A percentile compares a stretch with the other conserved stretches of the same genome.
Conservation (phyloP, 768 basidiomycete genomes). For the Russula lepida region DNA sequence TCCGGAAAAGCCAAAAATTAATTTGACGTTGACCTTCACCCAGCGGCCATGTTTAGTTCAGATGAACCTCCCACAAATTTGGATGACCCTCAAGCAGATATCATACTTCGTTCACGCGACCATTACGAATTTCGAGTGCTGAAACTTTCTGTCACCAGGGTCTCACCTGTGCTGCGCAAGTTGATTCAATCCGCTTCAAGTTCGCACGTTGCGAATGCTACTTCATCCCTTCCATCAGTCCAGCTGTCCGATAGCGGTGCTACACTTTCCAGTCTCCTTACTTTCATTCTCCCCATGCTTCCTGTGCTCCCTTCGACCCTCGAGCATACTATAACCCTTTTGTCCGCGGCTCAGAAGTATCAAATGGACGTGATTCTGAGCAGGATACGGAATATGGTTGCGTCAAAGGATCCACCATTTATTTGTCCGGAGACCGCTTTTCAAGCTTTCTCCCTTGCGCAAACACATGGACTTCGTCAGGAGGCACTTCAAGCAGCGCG, state of each 20-base stretch:
- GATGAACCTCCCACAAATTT: neutral
- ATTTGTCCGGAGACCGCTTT: neutral
- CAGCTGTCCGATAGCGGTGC: neutral
- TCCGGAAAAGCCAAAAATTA: too few relatives aligned
- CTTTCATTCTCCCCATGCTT: slow-evolving; percentile 1
- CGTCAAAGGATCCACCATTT: neutral
- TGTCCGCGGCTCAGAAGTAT: slow-evolving; percentile 7
- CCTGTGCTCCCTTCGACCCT: neutral
- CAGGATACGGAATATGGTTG: neutral
- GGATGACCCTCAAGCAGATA: slow-evolving; percentile 32
- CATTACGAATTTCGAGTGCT: slow-evolving; percentile 37
- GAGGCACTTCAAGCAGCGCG: neutral
- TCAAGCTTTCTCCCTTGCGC: neutral
- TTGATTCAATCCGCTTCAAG: neutral
- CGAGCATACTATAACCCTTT: neutral
- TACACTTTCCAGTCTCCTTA: neutral
- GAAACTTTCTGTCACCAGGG: slow-evolving; percentile 34
- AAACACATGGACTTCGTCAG: neutral
- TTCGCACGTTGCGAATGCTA: neutral
- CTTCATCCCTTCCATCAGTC: neutral
- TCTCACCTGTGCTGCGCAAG: slow-evolving; percentile 33
- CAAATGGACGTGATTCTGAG: neutral
- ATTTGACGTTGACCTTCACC: too few relatives aligned
- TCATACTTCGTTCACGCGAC: slow-evolving; percentile 37
- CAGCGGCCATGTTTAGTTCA: too few relatives aligned